Evolutionary conservation across 1,284 basidiomycete species (phyloP).

Genomic region (Ceratobasidium sp.): DNA sequence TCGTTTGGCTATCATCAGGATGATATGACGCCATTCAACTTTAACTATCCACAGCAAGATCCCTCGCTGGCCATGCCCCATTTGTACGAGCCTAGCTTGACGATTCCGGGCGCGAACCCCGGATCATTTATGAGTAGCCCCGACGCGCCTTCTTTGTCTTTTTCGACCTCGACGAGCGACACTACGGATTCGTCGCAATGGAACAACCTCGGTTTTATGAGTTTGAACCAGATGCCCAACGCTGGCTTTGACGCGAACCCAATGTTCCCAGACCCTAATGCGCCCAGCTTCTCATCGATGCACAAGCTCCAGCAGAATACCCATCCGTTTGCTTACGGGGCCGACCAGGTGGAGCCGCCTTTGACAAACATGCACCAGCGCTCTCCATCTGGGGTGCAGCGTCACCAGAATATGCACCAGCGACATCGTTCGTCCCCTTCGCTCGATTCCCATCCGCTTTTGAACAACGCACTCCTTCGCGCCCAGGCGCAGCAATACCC

Average conservation of each 20-base stretch:
- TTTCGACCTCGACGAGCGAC: constrained; percentile 36
- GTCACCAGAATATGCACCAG: constrained; percentile 25
- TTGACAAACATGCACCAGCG: constrained; percentile 29
- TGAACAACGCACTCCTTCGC: constrained; percentile 27
- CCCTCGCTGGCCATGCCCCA: constrained; percentile 9
- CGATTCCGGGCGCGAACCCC: constrained; percentile 18
- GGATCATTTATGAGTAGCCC: constrained; percentile 29
- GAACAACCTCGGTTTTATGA: constrained; percentile 31
- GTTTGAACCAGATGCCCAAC: constrained; percentile 10
- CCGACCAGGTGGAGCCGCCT: constrained; percentile 12
- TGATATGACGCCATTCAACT: constrained; percentile 40
- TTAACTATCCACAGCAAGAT: constrained; percentile 26
- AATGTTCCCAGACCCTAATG: constrained; percentile 29
- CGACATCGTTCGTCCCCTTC: constrained; percentile 33
- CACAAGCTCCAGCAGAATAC: constrained; percentile 27
- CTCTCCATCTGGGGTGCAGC: constrained; percentile 6
- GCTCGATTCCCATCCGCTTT: constrained; percentile 23
- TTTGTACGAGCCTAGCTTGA: constrained; percentile 21
- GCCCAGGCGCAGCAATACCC: constrained; percentile 38
- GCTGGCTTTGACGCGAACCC: constrained; percentile 10
- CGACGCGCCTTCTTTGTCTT: constrained; percentile 28
- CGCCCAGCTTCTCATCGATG: constrained; percentile 18
- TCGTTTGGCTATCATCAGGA: constrained; percentile 24
- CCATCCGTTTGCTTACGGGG: constrained; percentile 8
- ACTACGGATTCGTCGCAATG: constrained; percentile 29